Base-by-base conservation (phyloP, 768 basidiomycete species). In the Harrya chromipes region DNA sequence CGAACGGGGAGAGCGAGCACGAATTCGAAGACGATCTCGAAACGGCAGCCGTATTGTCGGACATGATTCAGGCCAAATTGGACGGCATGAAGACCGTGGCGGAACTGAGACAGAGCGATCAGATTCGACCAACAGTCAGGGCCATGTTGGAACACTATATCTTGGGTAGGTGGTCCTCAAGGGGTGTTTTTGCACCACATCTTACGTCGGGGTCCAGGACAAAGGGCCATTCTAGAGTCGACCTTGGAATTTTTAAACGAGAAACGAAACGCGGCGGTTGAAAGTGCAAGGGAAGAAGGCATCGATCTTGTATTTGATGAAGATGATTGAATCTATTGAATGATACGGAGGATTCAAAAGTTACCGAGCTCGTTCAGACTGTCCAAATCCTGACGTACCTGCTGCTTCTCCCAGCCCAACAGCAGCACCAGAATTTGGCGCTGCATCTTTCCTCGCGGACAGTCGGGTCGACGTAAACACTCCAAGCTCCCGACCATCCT, bases 101-200 rank as follows among this genome's bases (percentile, higher is more conserved):
- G 31, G 49, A 59, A 16, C 54, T 65, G 11, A 46, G 54, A 6
- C 50, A 41, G 4, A 49, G 49, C n/a, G 57, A 47, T 26, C 43
- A 17, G 4, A 60, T 82, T 37, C 74, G 89, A 34, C 72, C 74
- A 4, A 79, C 84, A 11, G 84, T 94, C 1, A 66, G 66, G 31
- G 43, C 56, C 43, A 93, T 93, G 89, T 71, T 87, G 43, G 67
- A 70, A 27, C 71, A 84, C 53, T 93, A 93, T 56, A 61, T 89
- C 8, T 72, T 82, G 69, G 86, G 86, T 83, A 46, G 46, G 70
- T 55, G 4, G 3, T 35, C 20, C 40, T 2, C 33, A 33, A 14
- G 14, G 23, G 14, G 29, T 4, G n/a, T 29, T 11, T 23, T 16
- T 3, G 10, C 1, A 20, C 20, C 13, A 7, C 17, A 12, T 38